Evolutionary conservation across 164 flowering plant genomes (phyloP).

Genomic region (Vitis labrusca): DNA sequence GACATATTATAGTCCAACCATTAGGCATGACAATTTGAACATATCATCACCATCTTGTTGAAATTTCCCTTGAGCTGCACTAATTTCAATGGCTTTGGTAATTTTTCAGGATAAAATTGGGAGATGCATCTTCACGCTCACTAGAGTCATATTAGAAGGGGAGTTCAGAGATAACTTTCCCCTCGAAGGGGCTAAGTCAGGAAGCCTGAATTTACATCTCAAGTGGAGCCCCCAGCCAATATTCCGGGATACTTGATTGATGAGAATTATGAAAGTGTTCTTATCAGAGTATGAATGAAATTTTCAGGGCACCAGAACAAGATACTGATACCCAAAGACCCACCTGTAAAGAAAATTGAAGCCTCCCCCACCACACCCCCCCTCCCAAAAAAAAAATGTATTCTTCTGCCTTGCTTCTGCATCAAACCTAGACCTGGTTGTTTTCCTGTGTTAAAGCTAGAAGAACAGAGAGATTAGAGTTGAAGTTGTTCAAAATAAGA

Average conservation of each 20-base stretch:
- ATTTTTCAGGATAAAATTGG: constrained; percentile 78
- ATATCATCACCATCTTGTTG: too few species aligned
- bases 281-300: too few species aligned
- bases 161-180: constrained; percentile 62
- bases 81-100: not conserved
- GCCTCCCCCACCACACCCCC: too few species aligned
- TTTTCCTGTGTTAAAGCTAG: not conserved
- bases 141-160: constrained; percentile 83
- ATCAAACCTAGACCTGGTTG: not conserved
- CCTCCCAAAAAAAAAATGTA: not conserved
- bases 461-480: not conserved
- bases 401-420: not conserved
- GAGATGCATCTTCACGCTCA: constrained; percentile 80
- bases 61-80: not conserved
- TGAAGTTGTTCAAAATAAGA: not conserved
- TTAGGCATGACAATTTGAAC: too few species aligned
- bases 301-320: not conserved
- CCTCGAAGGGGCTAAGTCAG: constrained; percentile 77
- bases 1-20: too few species aligned
- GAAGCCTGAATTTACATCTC: constrained; percentile 67
- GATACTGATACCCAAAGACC: not conserved
- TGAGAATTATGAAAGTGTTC: too few species aligned
- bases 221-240: constrained; percentile 87
- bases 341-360: not conserved
- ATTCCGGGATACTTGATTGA: constrained; percentile 55